Evolutionary conservation across 2,329 filamentous ascomycete species (phyloP).

Genomic region (Fusarium hainanense): DNA sequence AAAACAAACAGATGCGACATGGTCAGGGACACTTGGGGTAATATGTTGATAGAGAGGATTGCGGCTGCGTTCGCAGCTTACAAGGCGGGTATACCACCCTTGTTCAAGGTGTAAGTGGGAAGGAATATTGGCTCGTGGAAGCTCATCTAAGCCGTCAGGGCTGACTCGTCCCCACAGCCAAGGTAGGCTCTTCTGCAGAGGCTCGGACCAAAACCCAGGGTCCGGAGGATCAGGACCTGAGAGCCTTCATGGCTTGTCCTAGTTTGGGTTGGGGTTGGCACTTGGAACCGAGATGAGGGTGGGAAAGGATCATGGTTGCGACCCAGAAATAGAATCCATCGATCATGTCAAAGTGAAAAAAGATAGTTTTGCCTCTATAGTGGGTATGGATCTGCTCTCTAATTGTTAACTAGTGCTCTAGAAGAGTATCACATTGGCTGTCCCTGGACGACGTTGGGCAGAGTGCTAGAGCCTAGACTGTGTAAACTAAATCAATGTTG

Average conservation of each 20-base stretch:
- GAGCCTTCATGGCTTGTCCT: constrained; percentile 13
- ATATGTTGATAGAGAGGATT: constrained; percentile 9
- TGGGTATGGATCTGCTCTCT: background rate
- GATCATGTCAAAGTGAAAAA: constrained; percentile 2
- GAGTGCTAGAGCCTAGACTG: background rate
- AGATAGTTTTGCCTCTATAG: background rate
- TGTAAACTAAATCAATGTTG: background rate
- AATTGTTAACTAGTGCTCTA: background rate
- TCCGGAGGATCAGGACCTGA: constrained; percentile 9
- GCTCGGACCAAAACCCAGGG: constrained; percentile 15
- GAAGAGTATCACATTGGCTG: background rate
- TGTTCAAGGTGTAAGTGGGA: constrained; percentile 13
- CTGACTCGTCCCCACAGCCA: constrained; percentile 29
- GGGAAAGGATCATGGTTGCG: constrained; percentile 4
- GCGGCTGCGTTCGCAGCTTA: constrained; percentile 25
- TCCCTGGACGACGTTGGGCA: background rate
- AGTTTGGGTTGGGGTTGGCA: constrained; percentile 21
- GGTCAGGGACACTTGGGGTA: constrained; percentile 16
- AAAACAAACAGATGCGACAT: background rate
- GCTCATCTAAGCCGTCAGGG: constrained; percentile 24
- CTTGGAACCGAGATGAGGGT: constrained; percentile 37
- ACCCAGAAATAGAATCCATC: constrained; percentile 35
- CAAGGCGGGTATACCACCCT: constrained; percentile 10
- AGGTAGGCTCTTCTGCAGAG: constrained; percentile 3
- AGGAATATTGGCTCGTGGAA: constrained; percentile 8